Evolutionary conservation across 441 rosid genomes (phyloP).

Genomic region (Pelargonium fulgidum): DNA sequence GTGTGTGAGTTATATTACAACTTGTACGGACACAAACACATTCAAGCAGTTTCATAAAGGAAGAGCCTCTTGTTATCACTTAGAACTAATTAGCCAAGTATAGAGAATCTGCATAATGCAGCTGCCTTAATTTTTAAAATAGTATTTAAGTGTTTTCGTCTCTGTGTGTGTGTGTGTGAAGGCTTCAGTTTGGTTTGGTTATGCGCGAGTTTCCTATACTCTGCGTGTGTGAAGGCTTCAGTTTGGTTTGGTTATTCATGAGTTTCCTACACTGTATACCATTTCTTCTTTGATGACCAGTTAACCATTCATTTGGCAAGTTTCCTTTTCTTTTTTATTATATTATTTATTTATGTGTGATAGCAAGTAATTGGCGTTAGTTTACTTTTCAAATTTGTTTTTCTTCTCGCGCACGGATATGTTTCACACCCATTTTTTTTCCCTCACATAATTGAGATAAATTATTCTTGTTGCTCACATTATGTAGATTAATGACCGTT

Average conservation of each 20-base stretch:
- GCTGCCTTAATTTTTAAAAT: neutral
- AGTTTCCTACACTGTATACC: neutral
- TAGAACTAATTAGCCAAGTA: neutral
- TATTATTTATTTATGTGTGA: too few relatives aligned
- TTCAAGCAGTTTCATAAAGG: neutral
- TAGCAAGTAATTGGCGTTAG: neutral
- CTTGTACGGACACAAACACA: neutral
- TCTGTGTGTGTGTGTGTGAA: neutral
- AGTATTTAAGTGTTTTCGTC: neutral
- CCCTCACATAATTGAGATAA: too few relatives aligned
- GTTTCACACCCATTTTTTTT: neutral
- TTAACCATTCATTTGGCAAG: neutral
- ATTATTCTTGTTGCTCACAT: neutral
- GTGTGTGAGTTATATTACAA: neutral
- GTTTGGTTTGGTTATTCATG: neutral
- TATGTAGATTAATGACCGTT: slow-evolving; percentile 46
- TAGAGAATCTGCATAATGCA: neutral
- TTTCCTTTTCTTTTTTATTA: neutral
- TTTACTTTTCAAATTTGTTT: neutral
- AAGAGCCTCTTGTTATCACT: neutral
- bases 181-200: neutral
- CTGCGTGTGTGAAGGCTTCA: neutral
- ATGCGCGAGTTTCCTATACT: neutral
- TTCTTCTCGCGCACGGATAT: neutral
- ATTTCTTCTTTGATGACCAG: neutral